Evolutionary conservation across 352 stramenopile species (phyloP).

Genomic region (Phytophthora tentaculata): DNA sequence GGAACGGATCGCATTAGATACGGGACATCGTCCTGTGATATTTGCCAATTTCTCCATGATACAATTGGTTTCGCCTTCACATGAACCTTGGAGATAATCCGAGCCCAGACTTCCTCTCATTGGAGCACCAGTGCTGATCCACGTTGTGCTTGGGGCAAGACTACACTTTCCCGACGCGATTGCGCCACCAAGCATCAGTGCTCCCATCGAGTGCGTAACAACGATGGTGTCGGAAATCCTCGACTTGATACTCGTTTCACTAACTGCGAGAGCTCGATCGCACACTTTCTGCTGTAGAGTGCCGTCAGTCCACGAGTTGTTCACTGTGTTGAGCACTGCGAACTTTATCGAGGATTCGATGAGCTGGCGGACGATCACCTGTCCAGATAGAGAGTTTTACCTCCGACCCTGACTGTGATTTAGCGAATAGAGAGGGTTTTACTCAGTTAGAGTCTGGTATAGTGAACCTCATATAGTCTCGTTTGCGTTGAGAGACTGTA

Average conservation of each 20-base stretch:
- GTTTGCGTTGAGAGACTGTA: too few species aligned
- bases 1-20: constrained; percentile 23
- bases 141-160: constrained; percentile 24
- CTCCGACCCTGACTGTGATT: too few species aligned
- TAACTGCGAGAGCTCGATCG: constrained; percentile 7
- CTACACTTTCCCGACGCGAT: constrained; percentile 20
- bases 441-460: too few species aligned
- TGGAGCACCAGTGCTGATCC: constrained; percentile 32
- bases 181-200: constrained; percentile 6
- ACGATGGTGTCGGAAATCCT: constrained; percentile 32
- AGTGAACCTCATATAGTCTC: too few species aligned
- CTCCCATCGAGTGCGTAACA: constrained; percentile 42
- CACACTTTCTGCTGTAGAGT: constrained; percentile 31
- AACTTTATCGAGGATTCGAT: constrained; percentile 33
- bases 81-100: constrained; percentile 36
- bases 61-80: constrained; percentile 22
- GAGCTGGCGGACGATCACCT: too few species aligned
- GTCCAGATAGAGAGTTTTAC: too few species aligned
- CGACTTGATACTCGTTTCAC: constrained; percentile 6
- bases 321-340: constrained; percentile 35
- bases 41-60: constrained; percentile 28
- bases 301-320: constrained; percentile 33
- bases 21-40: constrained; percentile 20
- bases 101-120: constrained; percentile 46
- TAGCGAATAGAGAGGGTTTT: too few species aligned